These are phyloP conservation scores for Handroanthus guayacan DNA, from an alignment of 257 asterid species.

Conservation along the genomic window DNA sequence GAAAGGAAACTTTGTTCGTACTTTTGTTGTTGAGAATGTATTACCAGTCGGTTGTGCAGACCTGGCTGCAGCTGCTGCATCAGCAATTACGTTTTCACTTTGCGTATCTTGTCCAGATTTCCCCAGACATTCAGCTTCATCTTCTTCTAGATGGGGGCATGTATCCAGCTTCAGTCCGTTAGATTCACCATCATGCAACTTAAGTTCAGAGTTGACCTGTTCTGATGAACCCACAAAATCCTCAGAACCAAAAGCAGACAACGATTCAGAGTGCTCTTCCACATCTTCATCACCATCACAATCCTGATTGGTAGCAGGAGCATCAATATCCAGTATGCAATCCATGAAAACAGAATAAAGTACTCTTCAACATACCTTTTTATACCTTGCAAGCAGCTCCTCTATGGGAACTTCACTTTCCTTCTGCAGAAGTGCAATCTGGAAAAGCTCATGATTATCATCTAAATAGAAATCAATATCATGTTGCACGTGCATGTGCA, in stretches of 20 bases:
- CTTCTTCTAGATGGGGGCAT: slow-evolving; percentile 51
- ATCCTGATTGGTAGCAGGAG: slow-evolving; percentile 55
- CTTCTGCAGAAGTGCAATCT: slow-evolving; percentile 86
- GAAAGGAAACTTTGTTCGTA: slow-evolving; percentile 95
- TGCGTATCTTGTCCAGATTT: slow-evolving; percentile 70
- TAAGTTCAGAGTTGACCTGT: slow-evolving; percentile 46
- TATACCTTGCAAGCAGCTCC: slow-evolving; percentile 95
- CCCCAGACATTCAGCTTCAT: slow-evolving; percentile 53
- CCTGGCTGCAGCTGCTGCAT: slow-evolving; percentile 99
- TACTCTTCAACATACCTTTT: slow-evolving; percentile 67
- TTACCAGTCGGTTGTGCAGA: slow-evolving; percentile 99
- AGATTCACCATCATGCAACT: slow-evolving; percentile 51
- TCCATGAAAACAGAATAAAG: slow-evolving; percentile 31
- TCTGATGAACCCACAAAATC: slow-evolving; percentile 56
- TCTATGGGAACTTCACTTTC: slow-evolving; percentile 89
- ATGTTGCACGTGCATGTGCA: slow-evolving; percentile 30
- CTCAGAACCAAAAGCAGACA: slow-evolving; percentile 65
- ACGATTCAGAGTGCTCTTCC: slow-evolving; percentile 53
- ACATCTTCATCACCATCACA: slow-evolving; percentile 52
- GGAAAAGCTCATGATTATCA: slow-evolving; percentile 43
- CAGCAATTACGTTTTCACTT: slow-evolving; percentile 79
- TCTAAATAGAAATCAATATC: slow-evolving; percentile 32
- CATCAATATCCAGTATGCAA: slow-evolving; percentile 38
- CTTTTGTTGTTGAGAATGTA: slow-evolving; percentile 94
- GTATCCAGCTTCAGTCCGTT: slow-evolving; percentile 47